These are phyloP conservation scores for Picea abies DNA, from an alignment of 83 land plant genomes.

Conservation along the genomic window DNA sequence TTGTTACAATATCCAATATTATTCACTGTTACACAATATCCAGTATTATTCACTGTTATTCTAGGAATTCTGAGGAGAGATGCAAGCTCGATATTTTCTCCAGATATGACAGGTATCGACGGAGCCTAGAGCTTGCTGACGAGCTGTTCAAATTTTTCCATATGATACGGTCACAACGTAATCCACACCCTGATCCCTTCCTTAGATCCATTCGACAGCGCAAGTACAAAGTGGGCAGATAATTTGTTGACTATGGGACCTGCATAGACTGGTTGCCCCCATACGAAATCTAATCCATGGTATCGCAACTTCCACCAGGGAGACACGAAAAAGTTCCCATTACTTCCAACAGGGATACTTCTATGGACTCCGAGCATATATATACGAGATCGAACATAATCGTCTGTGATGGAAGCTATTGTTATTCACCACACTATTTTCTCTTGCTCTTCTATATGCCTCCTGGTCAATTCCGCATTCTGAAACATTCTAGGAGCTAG, in stretches of 20 bases:
- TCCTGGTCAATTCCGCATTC: no score
- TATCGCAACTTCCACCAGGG: slow-evolving; percentile 66
- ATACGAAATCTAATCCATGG: slow-evolving; percentile 56
- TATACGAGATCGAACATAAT: slow-evolving; percentile 39
- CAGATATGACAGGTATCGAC: neutral
- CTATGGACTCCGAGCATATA: slow-evolving; percentile 62
- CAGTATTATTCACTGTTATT: no score
- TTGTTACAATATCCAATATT: no score
- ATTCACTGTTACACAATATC: no score
- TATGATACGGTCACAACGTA: slow-evolving; percentile 20
- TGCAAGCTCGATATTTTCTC: no score
- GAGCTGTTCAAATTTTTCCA: slow-evolving; percentile 20
- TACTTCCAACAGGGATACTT: slow-evolving; percentile 33
- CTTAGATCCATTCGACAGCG: slow-evolving; percentile 41
- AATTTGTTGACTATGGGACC: slow-evolving; percentile 28
- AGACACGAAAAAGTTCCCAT: slow-evolving; percentile 47
- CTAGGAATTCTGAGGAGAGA: no score
- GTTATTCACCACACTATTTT: no score
- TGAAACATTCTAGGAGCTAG: no score
- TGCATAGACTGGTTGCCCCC: slow-evolving; percentile 55
- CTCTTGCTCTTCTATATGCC: no score
- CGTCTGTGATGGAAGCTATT: neutral
- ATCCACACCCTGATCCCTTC: slow-evolving; percentile 32
- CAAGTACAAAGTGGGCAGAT: slow-evolving; percentile 51
- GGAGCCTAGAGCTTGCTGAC: neutral